These are phyloP conservation scores for Panicum hallii DNA, from an alignment of 202 grass and related monocot genomes.

Conservation along the genomic window DNA sequence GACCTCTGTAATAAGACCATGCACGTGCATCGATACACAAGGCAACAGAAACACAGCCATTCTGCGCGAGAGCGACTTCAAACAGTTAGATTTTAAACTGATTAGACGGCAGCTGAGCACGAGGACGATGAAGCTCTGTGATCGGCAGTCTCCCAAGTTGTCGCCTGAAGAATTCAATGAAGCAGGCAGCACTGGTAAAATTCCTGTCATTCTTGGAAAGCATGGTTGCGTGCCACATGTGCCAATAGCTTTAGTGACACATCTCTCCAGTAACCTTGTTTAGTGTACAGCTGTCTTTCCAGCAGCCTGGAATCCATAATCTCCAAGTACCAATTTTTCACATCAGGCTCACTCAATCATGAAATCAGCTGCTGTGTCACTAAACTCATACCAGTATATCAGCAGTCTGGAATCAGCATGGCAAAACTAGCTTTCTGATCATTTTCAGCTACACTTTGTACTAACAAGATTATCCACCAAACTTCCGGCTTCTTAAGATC, in stretches of 20 bases:
- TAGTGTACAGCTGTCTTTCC: background rate
- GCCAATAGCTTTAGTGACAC: background rate
- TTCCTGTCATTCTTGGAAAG: background rate
- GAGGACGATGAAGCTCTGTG: background rate
- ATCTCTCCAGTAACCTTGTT: background rate
- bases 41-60: background rate
- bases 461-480: conserved; percentile 33
- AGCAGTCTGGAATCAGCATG: background rate
- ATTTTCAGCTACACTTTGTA: background rate
- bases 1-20: background rate
- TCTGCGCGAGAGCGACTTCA: background rate
- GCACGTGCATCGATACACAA: background rate
- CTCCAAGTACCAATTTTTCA: background rate
- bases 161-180: background rate
- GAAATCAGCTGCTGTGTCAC: background rate
- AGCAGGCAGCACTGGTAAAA: background rate
- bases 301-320: background rate
- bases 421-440: conserved; percentile 5
- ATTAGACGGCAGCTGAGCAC: background rate
- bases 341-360: conserved; percentile 21
- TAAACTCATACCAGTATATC: background rate
- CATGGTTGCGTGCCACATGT: background rate
- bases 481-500: conserved; percentile 67
- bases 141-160: background rate
- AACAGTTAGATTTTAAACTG: background rate